A percentile compares a stretch with the other conserved stretches of the same genome.
Evolutionary conservation across 768 basidiomycete genomes (phyloP).

Genomic region (Dacryopinax spathularia): DNA sequence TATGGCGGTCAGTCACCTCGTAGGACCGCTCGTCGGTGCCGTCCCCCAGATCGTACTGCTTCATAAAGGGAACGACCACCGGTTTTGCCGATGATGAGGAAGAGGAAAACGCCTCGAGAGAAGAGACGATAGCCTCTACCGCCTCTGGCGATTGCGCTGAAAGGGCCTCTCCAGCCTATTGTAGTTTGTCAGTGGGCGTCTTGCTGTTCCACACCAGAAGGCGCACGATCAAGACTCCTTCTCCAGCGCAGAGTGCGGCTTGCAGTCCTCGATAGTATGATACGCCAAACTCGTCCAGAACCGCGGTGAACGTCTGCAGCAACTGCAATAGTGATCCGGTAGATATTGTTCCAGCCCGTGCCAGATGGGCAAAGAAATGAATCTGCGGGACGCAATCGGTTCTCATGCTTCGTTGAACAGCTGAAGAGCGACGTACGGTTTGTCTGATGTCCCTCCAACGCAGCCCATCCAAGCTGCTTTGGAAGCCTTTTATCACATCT

Average conservation of each 20-base stretch:
- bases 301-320: conserved; percentile 68
- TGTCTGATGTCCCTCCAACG: conserved; percentile 84
- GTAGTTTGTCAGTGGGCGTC: background rate
- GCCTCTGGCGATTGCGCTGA: conserved; percentile 45
- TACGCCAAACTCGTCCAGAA: conserved; percentile 79
- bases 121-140: conserved; percentile 51
- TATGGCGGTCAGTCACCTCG: conserved; percentile 36
- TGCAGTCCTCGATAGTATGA: conserved; percentile 72
- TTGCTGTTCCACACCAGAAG: background rate
- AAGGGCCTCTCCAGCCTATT: conserved; percentile 53
- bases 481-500: conserved; percentile 85
- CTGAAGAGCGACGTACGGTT: conserved; percentile 54
- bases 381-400: conserved; percentile 46
- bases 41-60: conserved; percentile 31
- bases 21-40: conserved; percentile 37
- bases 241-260: conserved; percentile 66
- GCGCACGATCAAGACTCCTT: conserved; percentile 61
- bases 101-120: conserved; percentile 55
- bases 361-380: conserved; percentile 83
- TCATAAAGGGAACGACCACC: conserved; percentile 48
- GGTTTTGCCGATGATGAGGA: conserved; percentile 42
- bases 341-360: conserved; percentile 59
- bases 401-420: no score
- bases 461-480: conserved; percentile 71
- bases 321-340: conserved; percentile 65